Evolutionary conservation across 1,139 yeast genomes (phyloP).

Genomic region (Zygosaccharomyces sapae): DNA sequence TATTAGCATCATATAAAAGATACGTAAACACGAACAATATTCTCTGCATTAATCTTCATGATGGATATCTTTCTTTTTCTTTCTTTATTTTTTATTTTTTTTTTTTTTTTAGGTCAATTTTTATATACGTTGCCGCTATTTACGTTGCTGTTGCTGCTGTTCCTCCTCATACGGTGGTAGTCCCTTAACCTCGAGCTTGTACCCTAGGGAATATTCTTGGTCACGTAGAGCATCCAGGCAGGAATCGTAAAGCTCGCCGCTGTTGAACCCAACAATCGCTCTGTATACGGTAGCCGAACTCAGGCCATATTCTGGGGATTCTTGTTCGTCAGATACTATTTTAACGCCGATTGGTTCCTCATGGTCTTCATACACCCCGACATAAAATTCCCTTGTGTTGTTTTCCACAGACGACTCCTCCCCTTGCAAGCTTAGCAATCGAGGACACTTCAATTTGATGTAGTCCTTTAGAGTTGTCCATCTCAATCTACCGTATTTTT

Average conservation of each 20-base stretch:
- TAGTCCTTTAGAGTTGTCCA: conserved; percentile 36
- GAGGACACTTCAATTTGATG: conserved; percentile 33
- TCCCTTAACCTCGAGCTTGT: conserved; percentile 23
- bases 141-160: conserved; percentile 5
- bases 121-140: background rate
- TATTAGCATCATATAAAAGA: conserved; percentile 1
- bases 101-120: too few species aligned
- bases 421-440: conserved; percentile 21
- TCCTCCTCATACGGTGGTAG: conserved; percentile 26
- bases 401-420: conserved; percentile 12
- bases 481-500: conserved; percentile 30
- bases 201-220: conserved; percentile 32
- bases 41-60: too few species aligned
- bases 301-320: conserved; percentile 4
- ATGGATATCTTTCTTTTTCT: conserved; percentile 1
- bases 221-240: conserved; percentile 25
- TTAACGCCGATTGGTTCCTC: conserved; percentile 26
- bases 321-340: background rate
- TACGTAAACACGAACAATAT: background rate
- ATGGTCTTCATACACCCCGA: conserved; percentile 35
- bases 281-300: conserved; percentile 27
- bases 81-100: background rate
- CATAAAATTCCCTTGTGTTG: conserved; percentile 35
- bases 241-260: conserved; percentile 28
- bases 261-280: conserved; percentile 35